These are phyloP conservation scores for Myriosclerotinia curreyana DNA, from an alignment of 2,329 filamentous ascomycete species.

Conservation along the genomic window DNA sequence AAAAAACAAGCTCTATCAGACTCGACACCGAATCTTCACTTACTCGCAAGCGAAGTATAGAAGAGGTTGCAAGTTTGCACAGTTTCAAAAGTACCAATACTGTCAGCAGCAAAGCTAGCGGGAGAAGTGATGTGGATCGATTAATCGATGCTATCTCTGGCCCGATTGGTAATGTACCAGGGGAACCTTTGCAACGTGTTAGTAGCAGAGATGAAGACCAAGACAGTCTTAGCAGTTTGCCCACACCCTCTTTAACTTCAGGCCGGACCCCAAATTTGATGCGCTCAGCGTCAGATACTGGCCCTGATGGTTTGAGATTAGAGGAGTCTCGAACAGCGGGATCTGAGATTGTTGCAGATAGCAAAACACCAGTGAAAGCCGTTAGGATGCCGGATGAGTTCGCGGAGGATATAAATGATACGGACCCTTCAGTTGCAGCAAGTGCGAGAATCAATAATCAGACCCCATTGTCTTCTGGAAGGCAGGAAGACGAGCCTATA, in stretches of 20 bases:
- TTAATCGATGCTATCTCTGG: constrained; percentile 70
- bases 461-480: constrained; percentile 18
- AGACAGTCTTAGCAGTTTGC: constrained; percentile 23
- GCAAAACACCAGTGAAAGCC: constrained; percentile 45
- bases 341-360: constrained; percentile 42
- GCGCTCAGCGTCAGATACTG: constrained; percentile 31
- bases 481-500: neutral
- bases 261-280: constrained; percentile 22
- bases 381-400: constrained; percentile 48
- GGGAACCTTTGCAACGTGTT: constrained; percentile 35
- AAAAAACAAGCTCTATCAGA: constrained; percentile 42
- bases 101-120: constrained; percentile 31
- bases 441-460: constrained; percentile 29
- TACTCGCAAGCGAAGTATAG: constrained; percentile 28
- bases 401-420: constrained; percentile 6
- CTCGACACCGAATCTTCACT: neutral
- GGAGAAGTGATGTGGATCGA: constrained; percentile 61
- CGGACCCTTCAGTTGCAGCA: constrained; percentile 15
- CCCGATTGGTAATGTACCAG: constrained; percentile 47
- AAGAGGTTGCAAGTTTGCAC: constrained; percentile 32
- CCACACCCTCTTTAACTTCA: neutral
- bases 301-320: constrained; percentile 28
- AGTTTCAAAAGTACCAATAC: constrained; percentile 33
- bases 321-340: constrained; percentile 41
- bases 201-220: constrained; percentile 28